Evolutionary conservation across 1,284 basidiomycete species (phyloP).

Genomic region (Marasmius fiardii): DNA sequence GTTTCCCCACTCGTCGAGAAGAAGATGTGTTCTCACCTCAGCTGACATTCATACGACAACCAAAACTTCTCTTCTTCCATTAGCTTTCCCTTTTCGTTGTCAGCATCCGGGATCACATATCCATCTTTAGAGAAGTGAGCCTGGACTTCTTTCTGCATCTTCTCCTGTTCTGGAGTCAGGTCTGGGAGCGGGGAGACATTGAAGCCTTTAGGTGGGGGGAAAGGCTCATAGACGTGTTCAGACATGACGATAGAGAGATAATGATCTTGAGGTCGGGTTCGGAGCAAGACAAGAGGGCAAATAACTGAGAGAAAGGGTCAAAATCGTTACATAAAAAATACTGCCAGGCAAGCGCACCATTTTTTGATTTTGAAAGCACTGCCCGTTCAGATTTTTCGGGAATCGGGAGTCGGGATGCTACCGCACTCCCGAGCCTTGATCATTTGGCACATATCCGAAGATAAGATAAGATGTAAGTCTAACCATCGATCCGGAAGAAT

Average conservation of each 20-base stretch:
- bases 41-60: constrained; percentile 70
- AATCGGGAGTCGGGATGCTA: no score
- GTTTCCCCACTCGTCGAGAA: neutral
- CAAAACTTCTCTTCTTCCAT: constrained; percentile 71
- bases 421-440: no score
- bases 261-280: neutral
- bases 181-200: constrained; percentile 29
- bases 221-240: constrained; percentile 31
- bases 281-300: neutral
- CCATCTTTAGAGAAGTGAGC: constrained; percentile 51
- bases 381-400: no score
- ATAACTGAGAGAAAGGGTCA: neutral
- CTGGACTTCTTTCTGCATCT: constrained; percentile 52
- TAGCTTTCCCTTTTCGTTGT: constrained; percentile 41
- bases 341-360: no score
- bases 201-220: constrained; percentile 27
- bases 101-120: constrained; percentile 49
- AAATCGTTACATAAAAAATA: neutral
- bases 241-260: constrained; percentile 19
- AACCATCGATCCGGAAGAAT: no score
- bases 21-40: constrained; percentile 39
- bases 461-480: no score
- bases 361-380: no score
- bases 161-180: constrained; percentile 45
- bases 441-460: no score